Evolutionary conservation across 805 yeast genomes (phyloP).

Genomic region (Grigorovia yakushimaensis): DNA sequence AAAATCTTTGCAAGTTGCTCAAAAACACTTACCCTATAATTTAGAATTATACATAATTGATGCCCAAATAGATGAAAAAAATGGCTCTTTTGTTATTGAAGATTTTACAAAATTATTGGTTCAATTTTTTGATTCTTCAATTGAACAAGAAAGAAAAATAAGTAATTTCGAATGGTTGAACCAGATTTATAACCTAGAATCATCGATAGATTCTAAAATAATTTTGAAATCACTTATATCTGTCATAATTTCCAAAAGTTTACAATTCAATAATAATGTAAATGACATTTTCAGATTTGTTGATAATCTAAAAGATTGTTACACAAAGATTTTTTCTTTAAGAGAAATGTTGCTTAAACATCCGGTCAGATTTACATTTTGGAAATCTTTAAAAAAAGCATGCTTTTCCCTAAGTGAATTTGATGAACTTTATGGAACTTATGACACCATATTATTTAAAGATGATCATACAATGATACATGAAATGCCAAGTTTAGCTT

Average conservation of each 20-base stretch:
- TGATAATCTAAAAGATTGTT: slow-evolving; percentile 13
- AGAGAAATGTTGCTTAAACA: slow-evolving; percentile 32
- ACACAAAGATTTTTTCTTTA: slow-evolving; percentile 35
- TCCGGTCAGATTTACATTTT: slow-evolving; percentile 39
- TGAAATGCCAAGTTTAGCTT: slow-evolving; percentile 38
- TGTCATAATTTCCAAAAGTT: slow-evolving; percentile 40
- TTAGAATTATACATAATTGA: slow-evolving; percentile 62
- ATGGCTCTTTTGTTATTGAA: slow-evolving; percentile 11
- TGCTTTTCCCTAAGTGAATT: slow-evolving; percentile 25
- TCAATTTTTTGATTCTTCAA: neutral
- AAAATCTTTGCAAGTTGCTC: slow-evolving; percentile 46
- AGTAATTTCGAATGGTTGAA: slow-evolving; percentile 43
- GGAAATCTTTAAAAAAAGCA: slow-evolving; percentile 39
- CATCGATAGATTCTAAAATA: slow-evolving; percentile 11
- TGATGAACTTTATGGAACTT: slow-evolving; percentile 33
- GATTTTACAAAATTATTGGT: neutral
- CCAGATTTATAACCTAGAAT: slow-evolving; percentile 6
- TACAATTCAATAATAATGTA: slow-evolving; percentile 28
- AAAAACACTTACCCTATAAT: slow-evolving; percentile 41
- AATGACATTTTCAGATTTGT: slow-evolving; percentile 13
- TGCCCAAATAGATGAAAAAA: slow-evolving; percentile 50
- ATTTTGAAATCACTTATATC: slow-evolving; percentile 35
- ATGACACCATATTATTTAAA: slow-evolving; percentile 42
- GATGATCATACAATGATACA: slow-evolving; percentile 32
- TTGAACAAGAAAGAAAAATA: slow-evolving; percentile 11